Evolutionary conservation across 176 grass and related monocot genomes (phyloP), one percentile per base, ranked within the genome.

Genomic region (Paspalum notatum): DNA sequence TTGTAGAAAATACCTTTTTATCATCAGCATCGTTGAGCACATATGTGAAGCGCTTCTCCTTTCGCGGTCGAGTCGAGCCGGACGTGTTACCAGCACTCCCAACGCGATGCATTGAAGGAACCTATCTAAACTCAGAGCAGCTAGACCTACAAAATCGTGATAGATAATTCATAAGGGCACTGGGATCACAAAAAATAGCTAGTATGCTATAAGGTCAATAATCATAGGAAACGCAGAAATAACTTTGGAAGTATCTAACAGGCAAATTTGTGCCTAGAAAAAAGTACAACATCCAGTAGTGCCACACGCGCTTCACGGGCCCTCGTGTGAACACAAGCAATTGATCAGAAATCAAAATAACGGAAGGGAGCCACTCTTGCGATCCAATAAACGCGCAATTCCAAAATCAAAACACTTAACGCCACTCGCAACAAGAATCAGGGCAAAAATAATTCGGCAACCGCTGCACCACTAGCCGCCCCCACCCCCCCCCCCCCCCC

Each of bases 1-100:
- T 14, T 68, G 50, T 13, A 49, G 18, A 76, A 18, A 73, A 86
- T 16, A 99, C 96, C 92, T 99, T 99, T 71, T 87, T 99, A 68
- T 89, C 83, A 84, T 99, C 88, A 83, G 68, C 92, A 76, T 99
- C 90, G 79, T 95, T 99, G 47, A 99, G 84, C 17, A 99, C 92
- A 86, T 95, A 99, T 6, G 96, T 95, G 65, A 99, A 90, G 14
- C 92, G 90, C 72, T 99, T 99, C 87, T 99, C 96, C 88, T 90
- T 99, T 80, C 92, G 85, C 14, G 96, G 96, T 58, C 96, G 90
- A 87, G 82, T 91, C 75, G 96, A 99, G 86, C 67, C 64, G 0
- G 84, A 43, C 9, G 90, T 86, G 42, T 93, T 95, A 85, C 90
- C 85, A 62, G 88, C 90, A 91, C 96, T 99, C 32, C 86, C 92